A percentile compares a stretch with the other conserved stretches of the same genome.
These are phyloP conservation scores for Hirschfeldia incana DNA, from an alignment of 345 rosid species.

Conservation along the genomic window DNA sequence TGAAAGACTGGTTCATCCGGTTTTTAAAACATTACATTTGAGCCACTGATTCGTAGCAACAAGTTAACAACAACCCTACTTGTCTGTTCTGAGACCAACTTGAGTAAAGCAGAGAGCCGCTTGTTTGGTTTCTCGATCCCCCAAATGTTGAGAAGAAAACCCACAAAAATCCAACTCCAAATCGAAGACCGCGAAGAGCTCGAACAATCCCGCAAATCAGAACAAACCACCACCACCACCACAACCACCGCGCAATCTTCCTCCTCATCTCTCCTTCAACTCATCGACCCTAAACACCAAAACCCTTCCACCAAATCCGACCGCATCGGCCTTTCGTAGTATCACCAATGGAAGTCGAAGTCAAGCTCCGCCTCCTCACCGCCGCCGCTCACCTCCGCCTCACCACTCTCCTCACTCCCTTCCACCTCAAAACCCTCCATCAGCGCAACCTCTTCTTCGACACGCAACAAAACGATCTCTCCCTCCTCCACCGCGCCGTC, in stretches of 20 bases:
- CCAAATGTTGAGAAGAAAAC: slow-evolving; percentile 82
- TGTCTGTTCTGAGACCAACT: neutral
- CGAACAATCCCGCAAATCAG: slow-evolving; percentile 64
- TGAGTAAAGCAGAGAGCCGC: neutral
- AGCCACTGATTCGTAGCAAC: neutral
- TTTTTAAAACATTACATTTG: neutral
- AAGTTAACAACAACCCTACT: neutral
- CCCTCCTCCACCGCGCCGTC: slow-evolving; percentile 50
- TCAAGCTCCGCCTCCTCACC: slow-evolving; percentile 65
- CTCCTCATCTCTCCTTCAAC: slow-evolving; percentile 55
- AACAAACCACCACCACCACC: slow-evolving; percentile 22
- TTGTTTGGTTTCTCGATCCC: too few species aligned
- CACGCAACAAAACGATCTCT: slow-evolving; percentile 52
- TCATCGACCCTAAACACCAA: slow-evolving; percentile 54
- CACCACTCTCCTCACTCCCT: slow-evolving; percentile 53
- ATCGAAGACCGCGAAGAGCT: slow-evolving; percentile 88
- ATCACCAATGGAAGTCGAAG: slow-evolving; percentile 70
- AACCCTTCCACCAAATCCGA: slow-evolving; percentile 59
- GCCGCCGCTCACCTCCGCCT: slow-evolving; percentile 49
- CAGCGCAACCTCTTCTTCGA: slow-evolving; percentile 80
- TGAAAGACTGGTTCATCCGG: neutral
- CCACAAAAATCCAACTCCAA: slow-evolving; percentile 76
- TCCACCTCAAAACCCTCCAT: slow-evolving; percentile 56
- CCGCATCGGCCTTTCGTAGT: slow-evolving; percentile 66
- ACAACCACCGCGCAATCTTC: slow-evolving; percentile 19